Evolutionary conservation across 2,329 filamentous ascomycete genomes (phyloP), one percentile per base, ranked within the genome.

Genomic region (Arthrobotrys megalospora): DNA sequence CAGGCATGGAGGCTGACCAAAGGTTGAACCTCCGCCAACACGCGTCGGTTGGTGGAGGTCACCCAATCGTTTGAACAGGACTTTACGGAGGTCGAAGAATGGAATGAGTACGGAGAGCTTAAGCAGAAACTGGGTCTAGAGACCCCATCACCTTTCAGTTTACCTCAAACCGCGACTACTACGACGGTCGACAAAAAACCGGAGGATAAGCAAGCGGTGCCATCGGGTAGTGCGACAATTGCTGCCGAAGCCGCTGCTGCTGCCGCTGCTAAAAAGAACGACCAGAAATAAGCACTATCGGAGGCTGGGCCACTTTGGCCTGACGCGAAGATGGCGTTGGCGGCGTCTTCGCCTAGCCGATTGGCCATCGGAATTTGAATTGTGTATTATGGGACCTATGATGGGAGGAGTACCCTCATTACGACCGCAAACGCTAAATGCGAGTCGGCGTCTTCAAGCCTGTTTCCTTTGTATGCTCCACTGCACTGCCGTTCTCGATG

Each of bases 81-180:
- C 84, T 88, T 97, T 62, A 92, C 95, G 80, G 91, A 98, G 85
- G 90, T 98, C 80, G 96, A 99, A 85, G 96, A 99, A 84, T 98
- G 95, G 96, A 99, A 99, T 86, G 96, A 99, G 84, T 97, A 96
- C 85, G 94, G 94, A 85, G 95, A 98, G 85, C 89, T 99, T 79
- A 93, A 94, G 84, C 90, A 95, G 85, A 92, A 95, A 82, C 90
- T 98, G 82, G 90, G 88, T 78, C 89, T 91, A 81, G 89, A 88
- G 85, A 88, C 60, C 88, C 89, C 81, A 87, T 88, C 38, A 83
- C 86, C 83, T 87, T 88, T 85, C 83, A 86, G 43, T 12, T 60
- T 76, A 24, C 43, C 70, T 32, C 65, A 79, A 53, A 60, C 52
- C 8, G 66, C 69, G n/a, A 75, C 80, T 21, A 67, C 52, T 62